Evolutionary conservation across 768 basidiomycete genomes (phyloP).

Genomic region (Epithele typhae): DNA sequence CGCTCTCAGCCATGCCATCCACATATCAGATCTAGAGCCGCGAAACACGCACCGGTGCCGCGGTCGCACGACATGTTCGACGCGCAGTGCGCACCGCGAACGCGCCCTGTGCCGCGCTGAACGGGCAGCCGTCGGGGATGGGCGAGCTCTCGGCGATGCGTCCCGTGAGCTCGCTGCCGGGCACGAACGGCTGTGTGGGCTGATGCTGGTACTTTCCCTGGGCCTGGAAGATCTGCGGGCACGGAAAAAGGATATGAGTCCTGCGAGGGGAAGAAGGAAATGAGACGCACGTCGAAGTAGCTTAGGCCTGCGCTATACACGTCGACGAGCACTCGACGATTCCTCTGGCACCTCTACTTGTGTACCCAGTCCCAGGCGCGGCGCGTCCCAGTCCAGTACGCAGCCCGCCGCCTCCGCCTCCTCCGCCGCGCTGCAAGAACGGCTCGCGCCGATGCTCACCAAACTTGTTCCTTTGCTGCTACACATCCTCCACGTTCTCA

Average conservation of each 20-base stretch:
- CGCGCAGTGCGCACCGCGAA: conserved; percentile 75
- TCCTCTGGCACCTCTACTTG: conserved; percentile 36
- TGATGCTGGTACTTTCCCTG: conserved; percentile 89
- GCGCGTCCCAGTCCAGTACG: conserved; percentile 9
- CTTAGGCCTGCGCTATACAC: conserved; percentile 49
- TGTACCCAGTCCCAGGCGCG: conserved; percentile 3
- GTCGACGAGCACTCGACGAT: conserved; percentile 45
- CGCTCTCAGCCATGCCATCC: too few relatives aligned
- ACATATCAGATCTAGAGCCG: too few relatives aligned
- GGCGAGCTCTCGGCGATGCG: conserved; percentile 63
- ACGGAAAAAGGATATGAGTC: too few relatives aligned
- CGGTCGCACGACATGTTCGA: conserved; percentile 75
- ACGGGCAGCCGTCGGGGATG: conserved; percentile 75
- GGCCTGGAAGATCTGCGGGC: conserved; percentile 66
- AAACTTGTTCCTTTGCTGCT: conserved; percentile 70
- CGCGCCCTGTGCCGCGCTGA: conserved; percentile 73
- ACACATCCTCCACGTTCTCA: conserved; percentile 88
- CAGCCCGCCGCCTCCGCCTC: conserved; percentile 19
- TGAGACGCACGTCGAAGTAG: conserved; percentile 38
- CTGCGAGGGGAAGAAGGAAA: neutral
- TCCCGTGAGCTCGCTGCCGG: conserved; percentile 86
- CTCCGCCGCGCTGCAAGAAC: conserved; percentile 43
- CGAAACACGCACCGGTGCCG: conserved; percentile 56
- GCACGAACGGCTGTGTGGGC: conserved; percentile 78
- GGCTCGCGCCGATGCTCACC: conserved; percentile 62